Base-by-base conservation (phyloP, 176 grass and related monocot species). In the Avena insularis region DNA sequence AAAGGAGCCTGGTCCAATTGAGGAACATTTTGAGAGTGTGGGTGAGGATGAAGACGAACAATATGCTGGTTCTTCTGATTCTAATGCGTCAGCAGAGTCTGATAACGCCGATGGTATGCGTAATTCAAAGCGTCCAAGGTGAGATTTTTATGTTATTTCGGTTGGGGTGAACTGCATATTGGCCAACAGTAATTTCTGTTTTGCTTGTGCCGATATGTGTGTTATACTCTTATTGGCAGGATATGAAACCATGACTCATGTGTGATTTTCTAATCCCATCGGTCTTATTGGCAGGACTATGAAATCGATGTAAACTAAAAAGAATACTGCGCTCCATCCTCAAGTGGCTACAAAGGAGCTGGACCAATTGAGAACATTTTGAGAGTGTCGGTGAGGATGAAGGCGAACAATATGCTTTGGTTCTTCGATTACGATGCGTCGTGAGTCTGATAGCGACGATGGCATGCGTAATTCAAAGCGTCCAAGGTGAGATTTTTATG, bases 311-410 rank as follows among this genome's bases (percentile, higher is more conserved):
- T 85, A 87, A 14, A 81, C 74, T 96, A 93, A 64, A 83, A 2
- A 51, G 93, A 96, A 72, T 98, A 88, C 80, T 16, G 84, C 92
- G 77, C 88, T 95, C 80, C 92, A 96, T 91, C 96, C 96, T 88
- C 82, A 84, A 84, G 63, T 60, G 19, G 71, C 88, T 53, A 87
- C 9, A 27, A 93, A 86, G 86, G 87, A 92, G 67, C 87, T n/a
- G n/a, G n/a, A n/a, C 86, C 20, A 48, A 75, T 93, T 35, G 87
- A 94, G 93, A 98, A 77, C 92, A 98, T 57, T 92, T 98, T 82
- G 89, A 95, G 12, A 91, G 84, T 79, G 88, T 95, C 56, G 81
- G 86, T n/a, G 93, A 98, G 27, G 93, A 95, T 78, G 87, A 92
- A 19, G 82, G 93, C 25, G 53, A 67, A 25, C 17, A 66, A 53